Evolutionary conservation across 139 green algal genomes (phyloP).

Genomic region (Closterium sp.): DNA sequence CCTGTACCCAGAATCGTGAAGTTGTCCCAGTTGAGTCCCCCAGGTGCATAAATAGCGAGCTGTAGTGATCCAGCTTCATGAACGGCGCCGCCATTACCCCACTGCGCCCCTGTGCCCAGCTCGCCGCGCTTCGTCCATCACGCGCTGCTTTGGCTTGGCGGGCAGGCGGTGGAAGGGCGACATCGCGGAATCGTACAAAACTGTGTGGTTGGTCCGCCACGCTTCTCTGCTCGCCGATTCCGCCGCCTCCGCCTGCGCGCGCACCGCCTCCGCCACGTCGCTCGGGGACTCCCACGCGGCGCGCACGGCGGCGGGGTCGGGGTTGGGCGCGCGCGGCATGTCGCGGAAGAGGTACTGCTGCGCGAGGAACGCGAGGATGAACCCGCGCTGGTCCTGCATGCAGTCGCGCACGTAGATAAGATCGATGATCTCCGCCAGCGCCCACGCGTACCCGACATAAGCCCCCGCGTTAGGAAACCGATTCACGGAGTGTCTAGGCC

Average conservation of each 20-base stretch:
- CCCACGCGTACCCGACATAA: conserved; percentile 18
- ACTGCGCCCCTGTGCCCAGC: background rate
- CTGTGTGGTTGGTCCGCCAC: background rate
- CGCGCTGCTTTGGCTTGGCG: background rate
- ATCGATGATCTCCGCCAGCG: conserved; percentile 2
- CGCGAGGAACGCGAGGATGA: conserved; percentile 10
- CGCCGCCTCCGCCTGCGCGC: background rate
- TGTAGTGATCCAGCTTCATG: conserved; percentile 13
- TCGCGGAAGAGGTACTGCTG: background rate
- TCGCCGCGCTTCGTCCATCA: background rate
- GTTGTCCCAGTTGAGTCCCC: conserved; percentile 1
- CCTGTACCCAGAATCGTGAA: conserved; percentile 9
- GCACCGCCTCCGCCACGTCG: conserved; percentile 1
- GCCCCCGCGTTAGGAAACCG: conserved; percentile 2
- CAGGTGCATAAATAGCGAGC: conserved; percentile 5
- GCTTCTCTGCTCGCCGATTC: background rate
- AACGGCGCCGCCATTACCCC: background rate
- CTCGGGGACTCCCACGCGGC: background rate
- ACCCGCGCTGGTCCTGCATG: conserved; percentile 12
- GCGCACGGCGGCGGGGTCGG: background rate
- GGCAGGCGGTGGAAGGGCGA: background rate
- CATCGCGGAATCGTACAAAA: background rate
- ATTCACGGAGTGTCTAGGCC: conserved; percentile 1
- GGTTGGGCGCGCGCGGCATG: background rate
- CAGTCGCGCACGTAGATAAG: conserved; percentile 11